A percentile compares a stretch with the other conserved stretches of the same genome.
Evolutionary conservation across 148 eudicot genomes (phyloP).

Genomic region (Heliamphora exappendiculata): DNA sequence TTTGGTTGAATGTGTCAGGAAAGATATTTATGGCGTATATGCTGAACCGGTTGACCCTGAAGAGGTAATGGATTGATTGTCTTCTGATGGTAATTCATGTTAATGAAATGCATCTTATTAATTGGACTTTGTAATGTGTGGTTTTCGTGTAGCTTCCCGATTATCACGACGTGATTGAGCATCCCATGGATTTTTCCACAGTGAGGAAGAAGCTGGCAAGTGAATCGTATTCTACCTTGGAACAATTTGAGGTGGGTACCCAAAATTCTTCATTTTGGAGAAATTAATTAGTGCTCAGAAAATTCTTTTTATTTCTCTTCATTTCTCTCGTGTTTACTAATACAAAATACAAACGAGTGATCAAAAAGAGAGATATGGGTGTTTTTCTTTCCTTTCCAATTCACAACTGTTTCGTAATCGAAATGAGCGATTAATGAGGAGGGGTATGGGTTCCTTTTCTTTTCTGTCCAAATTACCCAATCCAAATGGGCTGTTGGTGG

Average conservation of each 20-base stretch:
- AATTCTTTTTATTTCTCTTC: too few species aligned
- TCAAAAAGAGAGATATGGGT: too few species aligned
- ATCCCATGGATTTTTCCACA: slow-evolving; percentile 94
- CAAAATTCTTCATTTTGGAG: neutral
- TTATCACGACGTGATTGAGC: slow-evolving; percentile 72
- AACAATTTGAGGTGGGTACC: slow-evolving; percentile 77
- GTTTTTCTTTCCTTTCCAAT: too few species aligned
- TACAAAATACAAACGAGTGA: too few species aligned
- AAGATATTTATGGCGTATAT: slow-evolving; percentile 87
- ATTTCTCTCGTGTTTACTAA: too few species aligned
- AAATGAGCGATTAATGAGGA: too few species aligned
- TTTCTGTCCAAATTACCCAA: too few species aligned
- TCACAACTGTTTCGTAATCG: too few species aligned
- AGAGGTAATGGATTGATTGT: slow-evolving; percentile 44
- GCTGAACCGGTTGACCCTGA: slow-evolving; percentile 99
- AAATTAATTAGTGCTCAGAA: too few species aligned
- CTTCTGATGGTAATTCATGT: neutral
- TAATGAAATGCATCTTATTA: slow-evolving; percentile 4
- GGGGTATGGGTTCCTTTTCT: too few species aligned
- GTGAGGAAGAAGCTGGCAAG: slow-evolving; percentile 74
- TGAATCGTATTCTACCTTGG: slow-evolving; percentile 60
- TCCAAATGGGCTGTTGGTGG: slow-evolving; percentile 8
- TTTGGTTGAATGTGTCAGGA: slow-evolving; percentile 63
- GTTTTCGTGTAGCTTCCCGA: slow-evolving; percentile 82
- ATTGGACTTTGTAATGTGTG: slow-evolving; percentile 10